Evolutionary conservation across 345 rosid genomes (phyloP), one percentile per base, ranked within the genome.

Genomic region (Luvunga scandens): DNA sequence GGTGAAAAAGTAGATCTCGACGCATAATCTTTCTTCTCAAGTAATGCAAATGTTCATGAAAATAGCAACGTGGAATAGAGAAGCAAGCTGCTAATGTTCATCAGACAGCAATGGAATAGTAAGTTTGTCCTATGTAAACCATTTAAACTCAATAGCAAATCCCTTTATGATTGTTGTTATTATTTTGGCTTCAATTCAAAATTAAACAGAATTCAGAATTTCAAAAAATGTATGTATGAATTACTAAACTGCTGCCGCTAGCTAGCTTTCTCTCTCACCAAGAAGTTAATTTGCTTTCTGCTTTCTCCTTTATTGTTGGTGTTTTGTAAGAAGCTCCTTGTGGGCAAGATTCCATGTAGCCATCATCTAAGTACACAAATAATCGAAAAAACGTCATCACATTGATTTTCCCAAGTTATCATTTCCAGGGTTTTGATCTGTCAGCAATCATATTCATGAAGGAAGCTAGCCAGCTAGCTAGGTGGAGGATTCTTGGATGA

Each of bases 261-360:
- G 57, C 57, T 53, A 53, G 61, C 67, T 45, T 31, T 77, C 72
- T 77, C 73, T 39, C 63, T 72, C 12, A 27, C 60, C 36, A 9
- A 62, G 69, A 27, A n/a, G 42, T 48, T 34, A 39, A 42, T 25
- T 57, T 76, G 45, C 42, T 77, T 42, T 53, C 73, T 42, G 45
- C 8, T 25, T 33, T 42, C 55, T 66, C 38, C 30, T 79, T 75
- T 84, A 2, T 59, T 22, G 25, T n/a, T 59, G 27, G 48, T 81
- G 42, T 69, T 66, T 79, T 82, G 81, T 53, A 50, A 64, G 36
- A 74, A 79, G 72, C 82, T 69, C 36, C 10, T 60, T 25, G 59
- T 75, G 69, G 77, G 50, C 69, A 83, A 85, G 89, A 86, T 80
- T 82, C 87, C 81, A 78, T 39, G 69, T 68, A 66, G 77, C 86